These are phyloP conservation scores for Helicostylum pulchrum DNA, from an alignment of 192 early-diverging fungal genomes.

Conservation along the genomic window DNA sequence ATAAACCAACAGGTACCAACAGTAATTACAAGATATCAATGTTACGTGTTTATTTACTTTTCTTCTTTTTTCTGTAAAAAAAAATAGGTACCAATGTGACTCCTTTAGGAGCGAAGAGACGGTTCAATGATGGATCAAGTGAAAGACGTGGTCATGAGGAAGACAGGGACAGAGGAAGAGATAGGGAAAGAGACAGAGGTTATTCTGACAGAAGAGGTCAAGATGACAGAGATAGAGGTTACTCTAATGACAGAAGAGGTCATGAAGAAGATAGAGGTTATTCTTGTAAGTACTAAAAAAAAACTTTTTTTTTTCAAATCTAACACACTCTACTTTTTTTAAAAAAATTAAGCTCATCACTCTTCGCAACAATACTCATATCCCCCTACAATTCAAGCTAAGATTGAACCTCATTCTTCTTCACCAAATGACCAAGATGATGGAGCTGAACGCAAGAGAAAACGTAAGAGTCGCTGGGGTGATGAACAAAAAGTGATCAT, in stretches of 20 bases:
- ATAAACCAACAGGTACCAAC: slow-evolving; percentile 15
- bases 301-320: not conserved
- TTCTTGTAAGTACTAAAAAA: too few relatives aligned
- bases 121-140: slow-evolving; percentile 20
- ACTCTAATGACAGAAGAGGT: slow-evolving; percentile 5
- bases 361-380: not conserved
- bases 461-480: slow-evolving; percentile 90
- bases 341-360: not conserved
- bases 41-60: not conserved
- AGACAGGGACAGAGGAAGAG: slow-evolving; percentile 1
- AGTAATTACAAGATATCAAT: not conserved
- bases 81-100: slow-evolving; percentile 22
- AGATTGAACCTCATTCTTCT: not conserved
- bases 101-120: slow-evolving; percentile 21
- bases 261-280: too few relatives aligned
- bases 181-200: not conserved
- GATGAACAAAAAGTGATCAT: slow-evolving; percentile 68
- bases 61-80: not conserved
- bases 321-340: not conserved
- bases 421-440: not conserved
- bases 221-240: not conserved
- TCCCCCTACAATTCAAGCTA: not conserved
- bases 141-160: not conserved
- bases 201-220: not conserved
- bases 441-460: slow-evolving; percentile 54